Evolutionary conservation across 2,329 filamentous ascomycete species (phyloP).

Genomic region (Juglanconis oblonga): DNA sequence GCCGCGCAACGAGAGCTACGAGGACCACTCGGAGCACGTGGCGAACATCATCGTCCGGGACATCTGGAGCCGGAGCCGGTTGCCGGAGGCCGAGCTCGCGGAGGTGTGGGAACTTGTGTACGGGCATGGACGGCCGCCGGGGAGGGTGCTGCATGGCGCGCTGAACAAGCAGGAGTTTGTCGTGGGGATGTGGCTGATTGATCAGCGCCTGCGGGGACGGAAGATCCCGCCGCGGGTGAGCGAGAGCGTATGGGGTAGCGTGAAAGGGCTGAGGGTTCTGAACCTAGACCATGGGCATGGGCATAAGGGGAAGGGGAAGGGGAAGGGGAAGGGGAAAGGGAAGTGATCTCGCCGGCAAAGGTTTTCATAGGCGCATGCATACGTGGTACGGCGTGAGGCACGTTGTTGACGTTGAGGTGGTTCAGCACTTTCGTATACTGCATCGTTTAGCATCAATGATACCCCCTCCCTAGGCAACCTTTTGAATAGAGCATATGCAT

Average conservation of each 20-base stretch:
- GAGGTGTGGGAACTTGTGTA: conserved; percentile 79
- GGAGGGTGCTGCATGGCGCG: conserved; percentile 25
- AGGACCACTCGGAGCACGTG: conserved; percentile 49
- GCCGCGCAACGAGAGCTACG: conserved; percentile 11
- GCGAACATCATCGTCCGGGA: conserved; percentile 68
- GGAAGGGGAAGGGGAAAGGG: conserved; percentile 16
- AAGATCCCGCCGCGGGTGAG: conserved; percentile 71
- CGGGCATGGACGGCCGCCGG: conserved; percentile 42
- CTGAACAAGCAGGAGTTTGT: conserved; percentile 72
- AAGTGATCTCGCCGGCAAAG: background rate
- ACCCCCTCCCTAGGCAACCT: background rate
- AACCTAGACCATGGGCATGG: conserved; percentile 20
- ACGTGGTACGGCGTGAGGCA: background rate
- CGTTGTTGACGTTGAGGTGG: background rate
- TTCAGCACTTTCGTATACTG: background rate
- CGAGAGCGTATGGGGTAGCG: conserved; percentile 75
- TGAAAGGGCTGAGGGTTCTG: conserved; percentile 42
- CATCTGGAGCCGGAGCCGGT: conserved; percentile 69
- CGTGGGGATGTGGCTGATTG: conserved; percentile 78
- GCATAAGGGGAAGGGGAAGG: conserved; percentile 20
- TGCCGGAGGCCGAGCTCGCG: conserved; percentile 65
- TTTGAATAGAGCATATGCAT: background rate
- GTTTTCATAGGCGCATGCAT: background rate
- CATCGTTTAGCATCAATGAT: background rate
- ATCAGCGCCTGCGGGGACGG: conserved; percentile 74